phyloP scores from a whole-genome alignment of 768 basidiomycete genomes.

The Panaeolus cyanescens region DNA sequence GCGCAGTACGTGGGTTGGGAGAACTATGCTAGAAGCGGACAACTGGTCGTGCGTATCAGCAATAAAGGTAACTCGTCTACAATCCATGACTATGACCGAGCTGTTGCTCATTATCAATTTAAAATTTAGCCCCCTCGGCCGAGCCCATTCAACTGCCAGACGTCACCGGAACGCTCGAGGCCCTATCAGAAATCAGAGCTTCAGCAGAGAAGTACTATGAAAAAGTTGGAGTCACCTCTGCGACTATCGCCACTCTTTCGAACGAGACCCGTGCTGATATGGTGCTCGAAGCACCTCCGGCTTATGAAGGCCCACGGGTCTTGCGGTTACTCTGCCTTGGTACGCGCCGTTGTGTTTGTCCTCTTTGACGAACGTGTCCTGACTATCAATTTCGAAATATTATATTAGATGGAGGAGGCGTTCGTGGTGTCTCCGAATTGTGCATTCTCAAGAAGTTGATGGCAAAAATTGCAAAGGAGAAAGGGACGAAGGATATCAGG shows the following conservation, averaged over 20 bases:
- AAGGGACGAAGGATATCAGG: conserved; percentile 12
- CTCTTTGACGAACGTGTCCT: too few species aligned
- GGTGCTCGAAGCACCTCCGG: conserved; percentile 3
- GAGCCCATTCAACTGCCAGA: background rate
- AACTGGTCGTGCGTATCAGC: background rate
- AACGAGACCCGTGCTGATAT: conserved; percentile 11
- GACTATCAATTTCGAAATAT: too few species aligned
- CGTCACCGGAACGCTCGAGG: background rate
- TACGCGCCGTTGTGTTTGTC: too few species aligned
- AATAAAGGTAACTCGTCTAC: conserved; percentile 3
- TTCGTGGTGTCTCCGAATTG: conserved; percentile 30
- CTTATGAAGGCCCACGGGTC: background rate
- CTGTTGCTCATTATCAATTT: too few species aligned
- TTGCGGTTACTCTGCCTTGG: background rate
- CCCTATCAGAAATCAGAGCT: background rate
- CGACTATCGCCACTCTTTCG: conserved; percentile 1
- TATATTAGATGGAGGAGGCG: conserved; percentile 36
- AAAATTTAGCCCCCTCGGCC: background rate
- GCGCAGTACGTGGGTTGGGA: conserved; percentile 1
- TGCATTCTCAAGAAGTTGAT: conserved; percentile 29
- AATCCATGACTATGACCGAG: too few species aligned
- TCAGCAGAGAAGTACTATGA: background rate
- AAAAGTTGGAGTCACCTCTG: background rate
- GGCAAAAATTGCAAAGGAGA: conserved; percentile 15
- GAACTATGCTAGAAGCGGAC: conserved; percentile 1